A percentile compares a stretch with the other conserved stretches of the same genome.
Evolutionary conservation across 352 stramenopile genomes (phyloP).

Genomic region (Pseudoperonospora humuli): DNA sequence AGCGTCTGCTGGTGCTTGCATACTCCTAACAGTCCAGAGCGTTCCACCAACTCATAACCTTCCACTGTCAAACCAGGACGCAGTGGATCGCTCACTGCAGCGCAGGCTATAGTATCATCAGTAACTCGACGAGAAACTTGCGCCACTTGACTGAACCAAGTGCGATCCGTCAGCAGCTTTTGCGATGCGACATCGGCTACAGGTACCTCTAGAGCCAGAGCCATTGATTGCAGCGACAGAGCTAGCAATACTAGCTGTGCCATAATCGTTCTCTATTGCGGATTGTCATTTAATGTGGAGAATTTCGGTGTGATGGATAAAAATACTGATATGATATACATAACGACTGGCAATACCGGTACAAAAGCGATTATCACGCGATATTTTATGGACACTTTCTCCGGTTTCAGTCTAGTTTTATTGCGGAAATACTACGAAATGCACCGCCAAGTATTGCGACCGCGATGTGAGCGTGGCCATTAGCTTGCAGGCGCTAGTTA

Average conservation of each 20-base stretch:
- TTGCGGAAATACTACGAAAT: too few relatives aligned
- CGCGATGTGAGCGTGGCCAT: too few relatives aligned
- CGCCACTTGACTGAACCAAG: constrained; percentile 43
- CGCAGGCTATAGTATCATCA: constrained; percentile 19
- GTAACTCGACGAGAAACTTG: constrained; percentile 18
- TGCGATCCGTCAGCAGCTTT: constrained; percentile 37
- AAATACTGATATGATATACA: background rate
- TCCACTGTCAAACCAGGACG: constrained; percentile 35
- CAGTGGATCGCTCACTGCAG: constrained; percentile 27
- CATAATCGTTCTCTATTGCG: too few relatives aligned
- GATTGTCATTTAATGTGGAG: constrained; percentile 4
- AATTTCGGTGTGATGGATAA: background rate
- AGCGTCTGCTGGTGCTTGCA: constrained; percentile 38
- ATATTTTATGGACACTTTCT: too few relatives aligned
- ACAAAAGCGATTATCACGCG: too few relatives aligned
- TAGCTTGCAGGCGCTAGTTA: too few relatives aligned
- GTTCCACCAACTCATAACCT: constrained; percentile 70
- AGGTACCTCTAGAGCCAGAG: constrained; percentile 6
- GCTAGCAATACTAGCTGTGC: constrained; percentile 8
- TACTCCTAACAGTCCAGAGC: constrained; percentile 49
- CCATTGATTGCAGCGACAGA: constrained; percentile 2
- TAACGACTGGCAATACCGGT: too few relatives aligned
- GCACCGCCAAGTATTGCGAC: too few relatives aligned
- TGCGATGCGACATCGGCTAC: constrained; percentile 10
- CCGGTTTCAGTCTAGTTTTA: too few relatives aligned